Evolutionary conservation across 2,329 filamentous ascomycete species (phyloP), one percentile per base, ranked within the genome.

Genomic region (Zymoseptoria tritici): DNA sequence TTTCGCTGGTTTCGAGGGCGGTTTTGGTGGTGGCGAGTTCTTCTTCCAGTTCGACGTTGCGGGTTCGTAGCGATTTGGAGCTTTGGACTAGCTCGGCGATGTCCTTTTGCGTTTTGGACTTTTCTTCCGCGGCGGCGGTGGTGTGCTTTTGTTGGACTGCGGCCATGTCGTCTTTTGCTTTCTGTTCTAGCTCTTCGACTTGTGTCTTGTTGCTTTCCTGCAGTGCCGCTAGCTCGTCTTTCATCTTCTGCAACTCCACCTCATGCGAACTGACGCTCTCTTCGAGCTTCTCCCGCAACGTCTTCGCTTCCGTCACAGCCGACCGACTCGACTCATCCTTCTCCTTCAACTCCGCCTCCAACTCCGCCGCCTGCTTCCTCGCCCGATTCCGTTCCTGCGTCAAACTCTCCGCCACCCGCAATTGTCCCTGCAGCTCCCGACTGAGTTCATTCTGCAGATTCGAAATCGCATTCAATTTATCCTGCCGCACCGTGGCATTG

Each of bases 361-460:
- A 49, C 52, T 53, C 24, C 22, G 31, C 42, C 36, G 26, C 51
- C 29, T 54, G 51, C 59, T 57, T 57, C 52, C 56, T 50, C 21
- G 56, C 55, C 16, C 56, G 49, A 31, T 57, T 60, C 51, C 52
- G 36, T 42, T 60, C 59, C 31, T 58, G 51, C n/a, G 57, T 58
- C 52, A 58, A 55, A 21, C 52, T 55, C 57, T 58, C 57, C 11
- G 52, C 57, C 11, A 58, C 52, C 4, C 57, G 52, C 20, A 58
- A 31, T 46, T 58, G 57, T 52, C 59, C 56, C 55, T 60, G 36
- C 24, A 58, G 16, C 24, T 55, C 56, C 22, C 52, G 59, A n/a
- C 24, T 53, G 9, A 55, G 42, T 19, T 60, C 59, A 16, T n/a
- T 50, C 24, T 54, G 29, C 51, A 60, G 31, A 36, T 42, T 55